Conservation (phyloP, 2,329 filamentous ascomycete species). For the Harringtonia aguacate region DNA sequence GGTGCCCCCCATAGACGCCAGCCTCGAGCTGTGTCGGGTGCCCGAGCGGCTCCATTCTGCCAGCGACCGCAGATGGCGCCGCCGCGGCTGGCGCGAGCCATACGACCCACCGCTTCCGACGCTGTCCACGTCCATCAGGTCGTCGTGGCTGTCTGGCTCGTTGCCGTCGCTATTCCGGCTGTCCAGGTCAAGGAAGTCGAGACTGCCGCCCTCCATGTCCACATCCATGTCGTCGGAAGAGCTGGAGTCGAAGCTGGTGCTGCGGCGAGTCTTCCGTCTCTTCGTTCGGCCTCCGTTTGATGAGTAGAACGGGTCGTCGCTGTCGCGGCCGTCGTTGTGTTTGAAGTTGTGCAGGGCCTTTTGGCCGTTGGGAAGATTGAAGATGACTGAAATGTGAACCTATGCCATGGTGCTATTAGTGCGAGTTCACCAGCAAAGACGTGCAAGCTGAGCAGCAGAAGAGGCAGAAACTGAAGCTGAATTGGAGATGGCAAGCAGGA, state of each 20-base stretch:
- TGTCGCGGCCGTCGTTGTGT: neutral
- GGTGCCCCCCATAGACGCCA: too few species aligned
- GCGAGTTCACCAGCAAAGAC: neutral
- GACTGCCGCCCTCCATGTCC: conserved; percentile 3
- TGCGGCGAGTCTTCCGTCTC: conserved; percentile 2
- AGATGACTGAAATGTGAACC: conserved; percentile 2
- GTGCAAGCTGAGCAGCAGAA: neutral
- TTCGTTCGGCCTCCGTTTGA: neutral
- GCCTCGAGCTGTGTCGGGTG: conserved; percentile 7
- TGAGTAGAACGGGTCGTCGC: neutral
- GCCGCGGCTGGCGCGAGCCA: neutral
- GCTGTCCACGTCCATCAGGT: neutral
- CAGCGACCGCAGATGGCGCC: conserved; percentile 1
- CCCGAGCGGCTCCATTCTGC: neutral
- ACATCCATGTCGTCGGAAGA: conserved; percentile 2
- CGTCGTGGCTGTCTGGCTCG: neutral
- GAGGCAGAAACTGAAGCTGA: neutral
- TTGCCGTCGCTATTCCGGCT: neutral
- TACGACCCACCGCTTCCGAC: neutral
- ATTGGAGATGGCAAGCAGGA: neutral
- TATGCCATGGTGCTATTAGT: neutral
- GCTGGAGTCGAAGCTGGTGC: conserved; percentile 1
- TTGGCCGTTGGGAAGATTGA: conserved; percentile 11
- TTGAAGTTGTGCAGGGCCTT: conserved; percentile 7
- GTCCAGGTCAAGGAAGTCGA: neutral